These are phyloP conservation scores for Paramecium biaurelia DNA, from an alignment of 73 alveolate genomes.

Conservation along the genomic window DNA sequence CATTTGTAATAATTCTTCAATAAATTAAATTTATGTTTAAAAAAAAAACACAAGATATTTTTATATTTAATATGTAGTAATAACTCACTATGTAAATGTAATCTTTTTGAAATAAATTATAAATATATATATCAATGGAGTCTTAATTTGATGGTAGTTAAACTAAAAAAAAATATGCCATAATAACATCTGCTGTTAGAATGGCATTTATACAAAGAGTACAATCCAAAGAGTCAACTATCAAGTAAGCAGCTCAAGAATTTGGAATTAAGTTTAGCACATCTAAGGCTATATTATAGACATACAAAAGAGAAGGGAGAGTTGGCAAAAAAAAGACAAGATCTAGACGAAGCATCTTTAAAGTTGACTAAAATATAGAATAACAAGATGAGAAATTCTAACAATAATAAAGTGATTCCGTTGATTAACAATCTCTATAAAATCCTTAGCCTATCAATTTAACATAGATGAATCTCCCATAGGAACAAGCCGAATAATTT, in stretches of 20 bases:
- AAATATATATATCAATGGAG: not conserved
- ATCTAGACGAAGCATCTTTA: not conserved
- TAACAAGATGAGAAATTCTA: not conserved
- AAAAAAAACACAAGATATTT: not conserved
- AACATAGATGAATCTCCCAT: not conserved
- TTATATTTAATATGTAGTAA: not conserved
- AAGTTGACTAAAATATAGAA: not conserved
- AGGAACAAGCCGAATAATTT: not conserved
- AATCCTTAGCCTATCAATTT: not conserved
- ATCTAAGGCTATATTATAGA: slow-evolving; percentile 58
- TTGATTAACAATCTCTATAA: not conserved
- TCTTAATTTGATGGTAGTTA: not conserved
- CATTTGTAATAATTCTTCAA: not conserved
- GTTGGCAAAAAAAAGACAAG: slow-evolving; percentile 62
- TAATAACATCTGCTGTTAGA: slow-evolving; percentile 48
- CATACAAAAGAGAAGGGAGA: slow-evolving; percentile 59
- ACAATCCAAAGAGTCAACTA: slow-evolving; percentile 44
- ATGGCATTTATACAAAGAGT: slow-evolving; percentile 54
- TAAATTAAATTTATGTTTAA: not conserved
- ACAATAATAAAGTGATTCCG: not conserved
- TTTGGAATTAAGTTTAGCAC: slow-evolving; percentile 63
- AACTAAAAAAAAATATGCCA: slow-evolving; percentile 48
- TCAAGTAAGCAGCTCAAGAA: slow-evolving; percentile 61
- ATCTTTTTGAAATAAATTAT: not conserved
- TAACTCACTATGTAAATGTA: not conserved